A percentile compares a stretch with the other conserved stretches of the same genome.
Conservation (phyloP, 805 yeast genomes). For the Zygoascus flipseniorum region DNA sequence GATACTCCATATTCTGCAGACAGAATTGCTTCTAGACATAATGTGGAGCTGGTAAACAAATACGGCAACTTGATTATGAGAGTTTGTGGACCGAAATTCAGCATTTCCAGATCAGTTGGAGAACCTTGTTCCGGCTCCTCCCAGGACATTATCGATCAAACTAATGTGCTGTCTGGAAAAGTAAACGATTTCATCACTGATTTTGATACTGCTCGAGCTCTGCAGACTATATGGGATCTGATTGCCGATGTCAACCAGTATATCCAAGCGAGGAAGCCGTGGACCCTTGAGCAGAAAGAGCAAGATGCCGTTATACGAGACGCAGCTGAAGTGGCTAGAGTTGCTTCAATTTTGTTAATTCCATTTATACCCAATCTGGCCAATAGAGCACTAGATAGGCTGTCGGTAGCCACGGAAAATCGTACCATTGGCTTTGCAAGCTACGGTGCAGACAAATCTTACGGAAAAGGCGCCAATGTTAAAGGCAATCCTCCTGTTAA, state of each 20-base stretch:
- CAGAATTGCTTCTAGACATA: slow-evolving; percentile 38
- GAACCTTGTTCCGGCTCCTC: neutral
- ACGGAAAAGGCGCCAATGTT: slow-evolving; percentile 51
- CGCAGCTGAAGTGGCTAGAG: slow-evolving; percentile 65
- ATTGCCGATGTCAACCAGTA: slow-evolving; percentile 54
- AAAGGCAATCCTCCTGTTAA: slow-evolving; percentile 43
- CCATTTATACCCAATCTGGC: slow-evolving; percentile 71
- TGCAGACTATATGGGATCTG: slow-evolving; percentile 50
- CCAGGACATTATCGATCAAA: slow-evolving; percentile 5
- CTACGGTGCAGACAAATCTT: slow-evolving; percentile 50
- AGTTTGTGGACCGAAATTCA: slow-evolving; percentile 62
- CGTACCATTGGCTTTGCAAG: slow-evolving; percentile 39
- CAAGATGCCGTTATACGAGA: slow-evolving; percentile 52
- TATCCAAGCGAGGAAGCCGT: slow-evolving; percentile 66
- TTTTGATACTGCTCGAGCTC: slow-evolving; percentile 49
- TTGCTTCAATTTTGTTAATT: slow-evolving; percentile 54
- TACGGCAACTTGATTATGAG: slow-evolving; percentile 74
- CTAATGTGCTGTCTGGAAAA: slow-evolving; percentile 30
- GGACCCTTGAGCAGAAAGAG: slow-evolving; percentile 41
- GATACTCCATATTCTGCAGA: slow-evolving; percentile 75
- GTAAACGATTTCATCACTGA: slow-evolving; percentile 38
- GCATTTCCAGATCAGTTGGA: slow-evolving; percentile 37
- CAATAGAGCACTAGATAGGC: slow-evolving; percentile 45
- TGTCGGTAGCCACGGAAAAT: slow-evolving; percentile 41
- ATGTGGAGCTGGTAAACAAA: slow-evolving; percentile 59